Base-by-base conservation (phyloP, 2,329 filamentous ascomycete genomes). In the Botrytis medusae region DNA sequence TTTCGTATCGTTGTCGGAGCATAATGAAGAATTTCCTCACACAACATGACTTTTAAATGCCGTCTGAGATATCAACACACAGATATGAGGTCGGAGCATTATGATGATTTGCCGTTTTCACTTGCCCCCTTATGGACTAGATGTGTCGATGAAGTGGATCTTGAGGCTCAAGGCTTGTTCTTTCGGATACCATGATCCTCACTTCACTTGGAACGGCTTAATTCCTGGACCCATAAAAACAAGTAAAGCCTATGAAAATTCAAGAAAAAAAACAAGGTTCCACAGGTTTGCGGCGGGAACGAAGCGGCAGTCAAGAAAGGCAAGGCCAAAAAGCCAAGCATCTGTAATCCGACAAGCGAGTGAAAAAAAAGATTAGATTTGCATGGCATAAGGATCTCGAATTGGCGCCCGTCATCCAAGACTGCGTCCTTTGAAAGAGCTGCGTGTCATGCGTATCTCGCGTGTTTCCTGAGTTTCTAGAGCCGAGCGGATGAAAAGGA, bases 111-210 rank as follows among this genome's bases (percentile, higher is more conserved):
- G 46, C 64, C 64, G 34, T 29, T 22, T 29, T 32, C 32, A 54
- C 64, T 54, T 54, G 7, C 1, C 64, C 64, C 9, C 22, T 68
- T 68, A 8, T 29, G 25, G 46, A 54, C 16, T 68, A 68, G 46
- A 42, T 16, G 8, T 68, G 34, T 68, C 25, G 64, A 68, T 54
- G 7, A 42, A 54, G 46, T 68, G 64, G 46, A 54, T 54, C 25
- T n/a, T 68, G 64, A 68, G 64, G 64, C 64, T 68, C 64, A 68
- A 42, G 34, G 34, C 64, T 40, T 67, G 32, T 29, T 18, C n/a
- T 7, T 64, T 67, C 46, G 64, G 16, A 67, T 54, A 40, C 8
- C 32, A 67, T 54, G n/a, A 67, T 67, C 46, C 46, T 40, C 42
- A 9, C 46, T 40, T 29, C 22, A 25, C 44, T 10, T 40, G 34